These are phyloP conservation scores for Sporothrix inflata DNA, from an alignment of 2,329 filamentous ascomycete genomes.

Conservation along the genomic window DNA sequence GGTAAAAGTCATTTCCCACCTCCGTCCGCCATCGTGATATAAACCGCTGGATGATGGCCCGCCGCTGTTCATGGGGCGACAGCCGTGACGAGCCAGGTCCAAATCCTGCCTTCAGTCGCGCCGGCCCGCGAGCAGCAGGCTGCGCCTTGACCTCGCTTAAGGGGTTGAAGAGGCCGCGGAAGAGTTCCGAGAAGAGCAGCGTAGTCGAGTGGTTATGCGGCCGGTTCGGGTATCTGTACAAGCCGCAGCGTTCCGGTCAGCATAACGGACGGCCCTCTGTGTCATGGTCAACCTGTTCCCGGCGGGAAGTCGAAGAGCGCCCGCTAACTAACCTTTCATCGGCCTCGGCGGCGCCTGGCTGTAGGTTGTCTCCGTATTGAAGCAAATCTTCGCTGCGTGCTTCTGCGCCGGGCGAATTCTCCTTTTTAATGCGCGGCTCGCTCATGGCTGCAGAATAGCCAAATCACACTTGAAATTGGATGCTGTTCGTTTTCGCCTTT, in stretches of 20 bases:
- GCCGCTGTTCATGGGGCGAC: constrained; percentile 75
- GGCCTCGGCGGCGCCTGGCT: constrained; percentile 47
- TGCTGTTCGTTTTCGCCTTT: background rate
- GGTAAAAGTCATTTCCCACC: constrained; percentile 91
- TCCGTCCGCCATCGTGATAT: constrained; percentile 84
- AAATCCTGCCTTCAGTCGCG: constrained; percentile 58
- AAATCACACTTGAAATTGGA: background rate
- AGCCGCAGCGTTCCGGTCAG: background rate
- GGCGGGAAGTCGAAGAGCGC: no score
- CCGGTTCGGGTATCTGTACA: constrained; percentile 73
- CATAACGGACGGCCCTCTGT: background rate
- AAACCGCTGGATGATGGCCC: constrained; percentile 82
- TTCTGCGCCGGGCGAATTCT: constrained; percentile 38
- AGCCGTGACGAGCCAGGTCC: constrained; percentile 60
- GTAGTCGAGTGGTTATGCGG: constrained; percentile 81
- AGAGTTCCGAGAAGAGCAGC: constrained; percentile 79
- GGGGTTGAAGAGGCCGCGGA: constrained; percentile 78
- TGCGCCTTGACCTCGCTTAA: constrained; percentile 78
- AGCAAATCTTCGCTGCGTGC: constrained; percentile 54
- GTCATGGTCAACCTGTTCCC: background rate
- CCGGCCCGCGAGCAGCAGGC: constrained; percentile 57
- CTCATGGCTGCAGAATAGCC: background rate
- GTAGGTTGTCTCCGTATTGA: constrained; percentile 51
- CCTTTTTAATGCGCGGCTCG: constrained; percentile 16
- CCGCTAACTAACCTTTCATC: constrained; percentile 42